Conservation (phyloP, 495 filamentous ascomycete species). For the Lentithecium fluviatile region DNA sequence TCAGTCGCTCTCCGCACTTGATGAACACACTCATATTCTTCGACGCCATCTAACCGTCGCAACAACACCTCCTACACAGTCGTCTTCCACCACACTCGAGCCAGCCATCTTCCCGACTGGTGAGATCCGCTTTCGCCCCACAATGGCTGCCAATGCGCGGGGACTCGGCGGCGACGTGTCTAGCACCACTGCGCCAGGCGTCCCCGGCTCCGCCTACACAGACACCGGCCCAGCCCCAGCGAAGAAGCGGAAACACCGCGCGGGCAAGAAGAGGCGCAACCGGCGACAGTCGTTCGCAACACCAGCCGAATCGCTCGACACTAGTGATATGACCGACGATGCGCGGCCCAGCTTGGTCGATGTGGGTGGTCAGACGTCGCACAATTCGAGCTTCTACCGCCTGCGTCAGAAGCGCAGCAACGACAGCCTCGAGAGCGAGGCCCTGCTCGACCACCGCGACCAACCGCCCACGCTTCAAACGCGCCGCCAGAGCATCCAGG, state of each 20-base stretch:
- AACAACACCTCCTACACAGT: no score
- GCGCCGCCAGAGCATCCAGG: slow-evolving; percentile 26
- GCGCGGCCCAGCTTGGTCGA: slow-evolving; percentile 39
- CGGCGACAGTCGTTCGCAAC: slow-evolving; percentile 65
- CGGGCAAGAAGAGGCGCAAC: slow-evolving; percentile 60
- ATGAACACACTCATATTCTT: no score
- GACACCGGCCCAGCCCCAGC: not conserved
- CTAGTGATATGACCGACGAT: slow-evolving; percentile 34
- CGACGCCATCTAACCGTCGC: no score
- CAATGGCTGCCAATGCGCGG: no score
- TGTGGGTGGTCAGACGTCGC: slow-evolving; percentile 36
- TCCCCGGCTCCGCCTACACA: not conserved
- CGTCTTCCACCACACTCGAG: no score
- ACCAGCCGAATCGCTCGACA: slow-evolving; percentile 47
- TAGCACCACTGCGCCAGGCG: no score
- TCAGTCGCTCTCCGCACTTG: no score
- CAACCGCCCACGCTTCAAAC: slow-evolving; percentile 20
- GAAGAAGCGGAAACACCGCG: slow-evolving; percentile 51
- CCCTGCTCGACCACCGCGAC: slow-evolving; percentile 43
- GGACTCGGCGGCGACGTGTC: no score
- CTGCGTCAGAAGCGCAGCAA: slow-evolving; percentile 38
- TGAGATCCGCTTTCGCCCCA: no score
- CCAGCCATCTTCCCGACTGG: no score
- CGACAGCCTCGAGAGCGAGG: slow-evolving; percentile 45
- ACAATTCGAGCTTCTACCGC: slow-evolving; percentile 39